Percentiles rank a stretch among this genome's conserved stretches.
These are phyloP conservation scores for Mrakia gelida DNA, from an alignment of 768 basidiomycete genomes.

Conservation along the genomic window DNA sequence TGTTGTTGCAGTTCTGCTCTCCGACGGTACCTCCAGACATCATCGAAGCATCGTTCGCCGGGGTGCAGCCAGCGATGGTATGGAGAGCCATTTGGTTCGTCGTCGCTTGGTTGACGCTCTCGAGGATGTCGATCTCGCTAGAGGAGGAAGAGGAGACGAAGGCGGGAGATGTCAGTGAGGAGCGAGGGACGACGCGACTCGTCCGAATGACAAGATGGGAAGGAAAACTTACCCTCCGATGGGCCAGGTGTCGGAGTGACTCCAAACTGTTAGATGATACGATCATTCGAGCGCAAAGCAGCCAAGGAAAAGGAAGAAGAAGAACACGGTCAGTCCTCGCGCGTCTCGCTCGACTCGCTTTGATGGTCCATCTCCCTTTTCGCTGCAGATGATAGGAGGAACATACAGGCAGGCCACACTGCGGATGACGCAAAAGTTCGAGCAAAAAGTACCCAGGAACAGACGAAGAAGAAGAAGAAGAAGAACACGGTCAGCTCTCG, in stretches of 20 bases:
- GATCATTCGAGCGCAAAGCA: not conserved
- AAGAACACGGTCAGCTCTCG: not conserved
- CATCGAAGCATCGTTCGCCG: not conserved
- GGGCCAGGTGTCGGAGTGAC: not conserved
- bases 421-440: not conserved
- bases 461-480: too few species aligned
- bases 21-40: constrained; percentile 13
- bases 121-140: constrained; percentile 27
- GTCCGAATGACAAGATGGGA: too few species aligned
- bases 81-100: constrained; percentile 18
- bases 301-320: not conserved
- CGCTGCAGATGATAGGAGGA: too few species aligned
- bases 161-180: too few species aligned
- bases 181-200: too few species aligned
- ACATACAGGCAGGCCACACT: too few species aligned
- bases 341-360: too few species aligned
- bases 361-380: too few species aligned
- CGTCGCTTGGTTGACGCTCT: constrained; percentile 6
- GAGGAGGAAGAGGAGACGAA: not conserved
- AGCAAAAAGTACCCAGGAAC: not conserved
- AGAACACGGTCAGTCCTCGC: not conserved
- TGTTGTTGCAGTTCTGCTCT: not conserved
- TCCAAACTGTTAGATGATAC: too few species aligned
- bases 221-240: too few species aligned
- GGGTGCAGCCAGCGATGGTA: constrained; percentile 17